Conservation (phyloP, 2,329 filamentous ascomycete genomes). For the Emmonsiellopsis sp. region DNA sequence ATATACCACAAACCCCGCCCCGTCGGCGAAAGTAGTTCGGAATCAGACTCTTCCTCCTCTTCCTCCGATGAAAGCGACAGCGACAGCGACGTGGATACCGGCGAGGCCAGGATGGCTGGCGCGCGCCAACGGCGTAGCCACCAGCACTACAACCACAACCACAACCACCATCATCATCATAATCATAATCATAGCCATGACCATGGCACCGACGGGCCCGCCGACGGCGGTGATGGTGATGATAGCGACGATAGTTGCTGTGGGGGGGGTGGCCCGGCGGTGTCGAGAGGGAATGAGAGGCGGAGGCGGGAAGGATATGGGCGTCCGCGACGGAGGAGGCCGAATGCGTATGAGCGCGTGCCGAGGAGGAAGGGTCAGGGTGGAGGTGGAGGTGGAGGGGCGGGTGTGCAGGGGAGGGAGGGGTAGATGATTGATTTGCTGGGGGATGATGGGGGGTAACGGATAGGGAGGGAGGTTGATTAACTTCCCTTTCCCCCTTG, state of each 20-base stretch:
- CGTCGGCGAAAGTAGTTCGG: conserved; percentile 70
- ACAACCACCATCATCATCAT: conserved; percentile 14
- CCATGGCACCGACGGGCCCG: conserved; percentile 13
- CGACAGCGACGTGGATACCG: conserved; percentile 26
- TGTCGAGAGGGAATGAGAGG: conserved; percentile 11
- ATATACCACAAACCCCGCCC: conserved; percentile 86
- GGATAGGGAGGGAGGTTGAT: neutral
- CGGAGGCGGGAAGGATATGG: neutral
- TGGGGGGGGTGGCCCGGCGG: neutral
- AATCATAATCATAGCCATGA: conserved; percentile 14
- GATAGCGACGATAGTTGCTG: neutral
- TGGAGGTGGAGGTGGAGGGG: neutral
- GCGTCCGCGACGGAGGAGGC: conserved; percentile 19
- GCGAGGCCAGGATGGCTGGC: conserved; percentile 16
- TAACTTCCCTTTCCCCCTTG: neutral
- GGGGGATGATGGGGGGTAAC: neutral
- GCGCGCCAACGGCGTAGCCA: conserved; percentile 8
- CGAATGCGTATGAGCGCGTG: conserved; percentile 41
- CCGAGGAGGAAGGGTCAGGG: conserved; percentile 15
- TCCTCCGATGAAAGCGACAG: conserved; percentile 40
- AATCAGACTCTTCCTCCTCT: conserved; percentile 43
- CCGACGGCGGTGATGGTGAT: neutral
- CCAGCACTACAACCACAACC: conserved; percentile 10
- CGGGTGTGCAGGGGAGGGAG: neutral
- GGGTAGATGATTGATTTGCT: neutral